These are phyloP conservation scores for Xenoacremonium recifei DNA, from an alignment of 2,329 filamentous ascomycete species.

Conservation along the genomic window DNA sequence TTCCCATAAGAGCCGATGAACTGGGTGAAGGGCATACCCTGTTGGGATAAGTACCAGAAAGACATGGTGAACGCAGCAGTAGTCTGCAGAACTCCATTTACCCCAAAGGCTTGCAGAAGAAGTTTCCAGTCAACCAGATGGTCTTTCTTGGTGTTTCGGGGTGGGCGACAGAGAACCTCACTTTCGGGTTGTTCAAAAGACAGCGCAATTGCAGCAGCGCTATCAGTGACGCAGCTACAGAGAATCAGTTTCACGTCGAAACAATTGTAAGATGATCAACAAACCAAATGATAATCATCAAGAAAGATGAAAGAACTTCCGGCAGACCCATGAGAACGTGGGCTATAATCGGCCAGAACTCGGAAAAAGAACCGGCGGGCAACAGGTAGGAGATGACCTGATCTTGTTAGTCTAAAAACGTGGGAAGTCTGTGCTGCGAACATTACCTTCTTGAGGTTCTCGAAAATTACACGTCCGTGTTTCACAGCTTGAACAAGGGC, in stretches of 20 bases:
- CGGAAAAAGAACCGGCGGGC: slow-evolving; percentile 70
- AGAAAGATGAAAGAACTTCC: slow-evolving; percentile 69
- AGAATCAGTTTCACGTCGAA: too few relatives aligned
- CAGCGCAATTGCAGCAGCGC: slow-evolving; percentile 67
- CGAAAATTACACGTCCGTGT: slow-evolving; percentile 58
- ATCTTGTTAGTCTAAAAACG: slow-evolving; percentile 33
- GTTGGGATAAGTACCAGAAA: slow-evolving; percentile 63
- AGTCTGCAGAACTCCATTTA: slow-evolving; percentile 65
- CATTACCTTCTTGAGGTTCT: too few relatives aligned
- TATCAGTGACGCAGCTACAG: slow-evolving; percentile 70
- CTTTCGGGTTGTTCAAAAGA: slow-evolving; percentile 77
- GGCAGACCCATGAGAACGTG: slow-evolving; percentile 71
- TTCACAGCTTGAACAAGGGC: slow-evolving; percentile 71
- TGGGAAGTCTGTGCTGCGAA: not conserved
- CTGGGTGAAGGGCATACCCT: slow-evolving; percentile 62
- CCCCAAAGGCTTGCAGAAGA: slow-evolving; percentile 69
- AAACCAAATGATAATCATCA: slow-evolving; percentile 67
- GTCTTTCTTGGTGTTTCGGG: slow-evolving; percentile 67
- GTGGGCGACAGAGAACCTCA: slow-evolving; percentile 68
- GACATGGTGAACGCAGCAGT: slow-evolving; percentile 61
- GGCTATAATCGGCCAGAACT: slow-evolving; percentile 75
- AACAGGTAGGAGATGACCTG: slow-evolving; percentile 66
- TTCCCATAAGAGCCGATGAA: slow-evolving; percentile 68
- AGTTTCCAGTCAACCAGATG: slow-evolving; percentile 72
- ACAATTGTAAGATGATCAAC: too few relatives aligned